phyloP scores from a whole-genome alignment of 2,329 filamentous ascomycete species.

The Chrysoporthe cubensis region DNA sequence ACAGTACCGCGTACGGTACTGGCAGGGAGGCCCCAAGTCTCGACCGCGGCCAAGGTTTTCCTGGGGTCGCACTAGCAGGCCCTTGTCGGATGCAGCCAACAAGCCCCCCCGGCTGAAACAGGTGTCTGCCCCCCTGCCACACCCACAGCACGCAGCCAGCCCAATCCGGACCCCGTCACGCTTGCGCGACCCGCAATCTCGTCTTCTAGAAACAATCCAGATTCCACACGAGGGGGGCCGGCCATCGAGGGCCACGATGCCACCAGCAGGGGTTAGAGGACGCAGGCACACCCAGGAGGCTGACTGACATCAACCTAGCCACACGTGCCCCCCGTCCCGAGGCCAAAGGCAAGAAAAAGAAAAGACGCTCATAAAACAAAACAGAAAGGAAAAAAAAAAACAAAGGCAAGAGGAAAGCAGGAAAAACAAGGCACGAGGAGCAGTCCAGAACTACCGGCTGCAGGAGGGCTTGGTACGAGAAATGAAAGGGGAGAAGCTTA shows the following conservation, averaged over 20 bases:
- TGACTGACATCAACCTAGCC: background rate
- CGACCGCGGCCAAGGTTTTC: constrained; percentile 22
- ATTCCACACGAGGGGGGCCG: constrained; percentile 23
- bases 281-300: background rate
- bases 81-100: constrained; percentile 42
- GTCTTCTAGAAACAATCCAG: constrained; percentile 48
- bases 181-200: constrained; percentile 49
- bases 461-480: background rate
- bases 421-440: background rate
- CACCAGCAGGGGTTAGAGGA: constrained; percentile 9
- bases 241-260: constrained; percentile 12
- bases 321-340: background rate
- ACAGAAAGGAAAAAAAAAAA: too few relatives aligned
- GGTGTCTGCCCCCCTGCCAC: constrained; percentile 51
- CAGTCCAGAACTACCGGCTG: constrained; percentile 22
- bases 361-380: too few relatives aligned
- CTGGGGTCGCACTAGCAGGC: constrained; percentile 34
- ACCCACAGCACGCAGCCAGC: constrained; percentile 41
- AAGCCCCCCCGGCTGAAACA: constrained; percentile 55
- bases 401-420: too few relatives aligned
- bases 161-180: constrained; percentile 48
- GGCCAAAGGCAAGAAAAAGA: too few relatives aligned
- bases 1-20: constrained; percentile 4
- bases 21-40: constrained; percentile 22
- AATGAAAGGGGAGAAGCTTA: constrained; percentile 38